Conservation (phyloP, 495 filamentous ascomycete species). For the Letharia lupina region DNA sequence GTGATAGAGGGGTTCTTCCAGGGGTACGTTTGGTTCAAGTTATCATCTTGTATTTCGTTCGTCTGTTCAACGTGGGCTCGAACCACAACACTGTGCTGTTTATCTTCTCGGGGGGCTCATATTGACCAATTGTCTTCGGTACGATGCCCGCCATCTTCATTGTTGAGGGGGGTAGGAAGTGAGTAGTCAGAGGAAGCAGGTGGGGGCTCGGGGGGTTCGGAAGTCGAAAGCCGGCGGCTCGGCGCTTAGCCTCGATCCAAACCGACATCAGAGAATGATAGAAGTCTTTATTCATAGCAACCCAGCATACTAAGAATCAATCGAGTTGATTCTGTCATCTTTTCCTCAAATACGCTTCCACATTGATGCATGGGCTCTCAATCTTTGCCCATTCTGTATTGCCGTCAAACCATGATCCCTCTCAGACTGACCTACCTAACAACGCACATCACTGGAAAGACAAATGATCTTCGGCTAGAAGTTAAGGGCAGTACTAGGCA, state of each 20-base stretch:
- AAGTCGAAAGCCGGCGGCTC: slow-evolving; percentile 2
- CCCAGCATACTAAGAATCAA: not conserved
- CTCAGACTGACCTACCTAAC: not conserved
- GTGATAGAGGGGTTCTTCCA: not conserved
- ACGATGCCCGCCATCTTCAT: not conserved
- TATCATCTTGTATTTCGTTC: not conserved
- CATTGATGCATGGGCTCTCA: not conserved
- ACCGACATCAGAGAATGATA: not conserved
- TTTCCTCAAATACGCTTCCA: not conserved
- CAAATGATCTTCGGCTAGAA: not conserved
- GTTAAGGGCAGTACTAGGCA: not conserved
- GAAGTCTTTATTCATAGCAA: not conserved
- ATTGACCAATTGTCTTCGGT: not conserved
- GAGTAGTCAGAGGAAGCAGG: not conserved
- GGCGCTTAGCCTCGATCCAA: slow-evolving; percentile 4
- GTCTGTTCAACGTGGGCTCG: not conserved
- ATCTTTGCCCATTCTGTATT: not conserved
- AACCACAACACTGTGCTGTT: not conserved
- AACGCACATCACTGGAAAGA: not conserved
- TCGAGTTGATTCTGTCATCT: not conserved
- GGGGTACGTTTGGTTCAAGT: not conserved
- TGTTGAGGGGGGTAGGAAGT: not conserved
- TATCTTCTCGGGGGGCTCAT: not conserved
- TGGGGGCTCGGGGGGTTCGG: not conserved
- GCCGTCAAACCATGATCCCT: not conserved